Conservation (phyloP, 306 rosid genomes). For the Dryas alaskensis region DNA sequence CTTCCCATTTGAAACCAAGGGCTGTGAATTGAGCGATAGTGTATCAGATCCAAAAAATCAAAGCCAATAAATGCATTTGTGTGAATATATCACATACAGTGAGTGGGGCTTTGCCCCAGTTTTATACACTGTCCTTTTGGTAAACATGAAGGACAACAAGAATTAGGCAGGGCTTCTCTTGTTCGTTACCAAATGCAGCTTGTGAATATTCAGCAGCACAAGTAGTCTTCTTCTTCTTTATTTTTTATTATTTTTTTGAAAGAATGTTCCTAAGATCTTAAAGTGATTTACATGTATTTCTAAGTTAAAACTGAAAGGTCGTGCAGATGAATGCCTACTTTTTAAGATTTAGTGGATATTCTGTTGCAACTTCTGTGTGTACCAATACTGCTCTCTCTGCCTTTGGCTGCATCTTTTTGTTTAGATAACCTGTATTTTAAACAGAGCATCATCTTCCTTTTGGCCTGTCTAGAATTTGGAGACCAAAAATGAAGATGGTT, state of each 20-base stretch:
- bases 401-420: too few species aligned
- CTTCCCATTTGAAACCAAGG: constrained; percentile 90
- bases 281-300: background rate
- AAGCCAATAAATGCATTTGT: constrained; percentile 8
- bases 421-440: too few species aligned
- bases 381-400: too few species aligned
- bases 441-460: too few species aligned
- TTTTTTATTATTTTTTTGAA: background rate
- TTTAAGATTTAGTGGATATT: background rate
- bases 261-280: background rate
- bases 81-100: background rate
- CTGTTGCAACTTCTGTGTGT: too few species aligned
- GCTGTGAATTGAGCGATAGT: constrained; percentile 60
- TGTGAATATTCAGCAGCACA: constrained; percentile 4
- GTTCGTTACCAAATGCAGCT: background rate
- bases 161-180: background rate
- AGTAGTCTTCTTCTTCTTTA: background rate
- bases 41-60: constrained; percentile 30
- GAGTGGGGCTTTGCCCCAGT: background rate
- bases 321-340: background rate
- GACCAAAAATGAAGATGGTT: too few species aligned
- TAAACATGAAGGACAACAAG: constrained; percentile 2
- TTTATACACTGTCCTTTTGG: background rate
- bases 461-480: too few species aligned
- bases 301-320: background rate